These are phyloP conservation scores for Babesia ovis DNA, from an alignment of 169 alveolate genomes.

Conservation along the genomic window DNA sequence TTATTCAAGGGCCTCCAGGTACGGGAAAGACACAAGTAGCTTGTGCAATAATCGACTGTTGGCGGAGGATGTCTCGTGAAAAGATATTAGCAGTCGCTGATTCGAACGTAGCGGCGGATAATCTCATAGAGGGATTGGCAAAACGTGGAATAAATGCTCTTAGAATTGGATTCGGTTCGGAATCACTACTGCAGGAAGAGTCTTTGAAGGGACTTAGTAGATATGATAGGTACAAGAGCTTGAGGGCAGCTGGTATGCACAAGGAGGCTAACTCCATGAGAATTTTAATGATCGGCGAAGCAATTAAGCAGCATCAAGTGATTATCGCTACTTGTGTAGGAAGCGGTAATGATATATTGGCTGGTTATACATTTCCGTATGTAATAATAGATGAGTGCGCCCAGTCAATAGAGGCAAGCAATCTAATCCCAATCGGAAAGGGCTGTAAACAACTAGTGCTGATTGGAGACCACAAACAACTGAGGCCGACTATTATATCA, in stretches of 20 bases:
- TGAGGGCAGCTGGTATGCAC: conserved; percentile 63
- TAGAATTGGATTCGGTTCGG: conserved; percentile 73
- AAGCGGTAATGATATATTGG: conserved; percentile 82
- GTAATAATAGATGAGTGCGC: conserved; percentile 87
- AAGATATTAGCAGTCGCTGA: conserved; percentile 80
- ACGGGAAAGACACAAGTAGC: conserved; percentile 84
- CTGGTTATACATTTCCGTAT: conserved; percentile 72
- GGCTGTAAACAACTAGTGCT: conserved; percentile 87
- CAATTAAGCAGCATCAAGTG: conserved; percentile 74
- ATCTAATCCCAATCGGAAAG: conserved; percentile 80
- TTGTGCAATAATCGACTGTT: conserved; percentile 77
- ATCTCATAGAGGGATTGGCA: conserved; percentile 72
- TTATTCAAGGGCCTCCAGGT: conserved; percentile 86
- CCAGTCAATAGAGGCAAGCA: conserved; percentile 74
- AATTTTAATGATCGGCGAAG: conserved; percentile 64
- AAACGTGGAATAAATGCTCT: conserved; percentile 66
- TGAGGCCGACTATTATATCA: conserved; percentile 95
- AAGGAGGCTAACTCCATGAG: conserved; percentile 77
- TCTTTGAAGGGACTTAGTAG: conserved; percentile 67
- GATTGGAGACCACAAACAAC: conserved; percentile 96
- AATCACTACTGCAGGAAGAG: conserved; percentile 74
- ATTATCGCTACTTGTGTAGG: conserved; percentile 88
- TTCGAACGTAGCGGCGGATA: conserved; percentile 81
- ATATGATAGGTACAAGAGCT: conserved; percentile 60
- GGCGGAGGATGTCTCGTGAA: conserved; percentile 63